Conservation (phyloP, 331 rosid genomes). For the Pyrus hybrid region DNA sequence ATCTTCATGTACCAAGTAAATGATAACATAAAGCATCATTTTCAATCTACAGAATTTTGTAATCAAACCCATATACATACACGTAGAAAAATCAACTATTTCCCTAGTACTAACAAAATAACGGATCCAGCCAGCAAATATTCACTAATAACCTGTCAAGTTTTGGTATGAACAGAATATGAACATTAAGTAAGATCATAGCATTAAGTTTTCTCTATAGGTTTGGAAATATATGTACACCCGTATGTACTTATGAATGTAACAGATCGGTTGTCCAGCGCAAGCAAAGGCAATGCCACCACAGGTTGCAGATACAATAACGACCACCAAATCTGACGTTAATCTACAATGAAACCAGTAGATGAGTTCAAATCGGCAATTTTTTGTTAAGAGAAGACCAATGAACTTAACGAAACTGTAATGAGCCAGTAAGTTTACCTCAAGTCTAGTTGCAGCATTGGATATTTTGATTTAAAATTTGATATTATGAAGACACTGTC, state of each 20-base stretch:
- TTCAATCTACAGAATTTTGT: too few relatives aligned
- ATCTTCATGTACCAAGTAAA: too few relatives aligned
- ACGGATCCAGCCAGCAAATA: too few relatives aligned
- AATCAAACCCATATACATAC: too few relatives aligned
- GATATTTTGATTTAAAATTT: conserved; percentile 91
- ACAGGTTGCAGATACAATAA: conserved; percentile 95
- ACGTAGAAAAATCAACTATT: too few relatives aligned
- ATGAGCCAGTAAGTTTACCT: conserved; percentile 39
- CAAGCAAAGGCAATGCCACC: too few relatives aligned
- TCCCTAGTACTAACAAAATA: too few relatives aligned
- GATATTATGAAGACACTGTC: conserved; percentile 93
- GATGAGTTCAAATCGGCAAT: conserved; percentile 26
- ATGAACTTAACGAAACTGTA: too few relatives aligned
- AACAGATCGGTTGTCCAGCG: conserved; percentile 97
- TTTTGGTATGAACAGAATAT: conserved; percentile 11
- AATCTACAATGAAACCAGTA: conserved; percentile 47
- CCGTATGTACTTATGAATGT: neutral
- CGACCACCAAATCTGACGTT: conserved; percentile 83
- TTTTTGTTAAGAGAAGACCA: neutral
- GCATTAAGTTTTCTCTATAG: neutral
- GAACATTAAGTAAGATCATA: conserved; percentile 4
- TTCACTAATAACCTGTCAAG: too few relatives aligned
- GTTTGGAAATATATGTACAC: neutral
- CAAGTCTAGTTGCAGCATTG: conserved; percentile 88
- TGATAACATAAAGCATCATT: too few relatives aligned